These are phyloP conservation scores for Tricholoma flavovirens DNA, from an alignment of 768 basidiomycete species.

Conservation along the genomic window DNA sequence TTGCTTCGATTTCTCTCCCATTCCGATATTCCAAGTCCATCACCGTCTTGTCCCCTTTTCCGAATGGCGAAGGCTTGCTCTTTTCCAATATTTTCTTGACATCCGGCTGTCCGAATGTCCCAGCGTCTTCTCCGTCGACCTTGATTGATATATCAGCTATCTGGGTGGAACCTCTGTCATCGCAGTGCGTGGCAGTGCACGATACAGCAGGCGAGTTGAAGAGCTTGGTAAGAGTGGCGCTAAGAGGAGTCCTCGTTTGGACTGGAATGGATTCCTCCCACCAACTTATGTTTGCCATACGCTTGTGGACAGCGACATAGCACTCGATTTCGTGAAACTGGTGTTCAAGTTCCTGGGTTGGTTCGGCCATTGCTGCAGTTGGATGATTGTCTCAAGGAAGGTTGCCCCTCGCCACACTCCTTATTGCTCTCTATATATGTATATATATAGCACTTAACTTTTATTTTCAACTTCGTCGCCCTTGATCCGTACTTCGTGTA, in stretches of 20 bases:
- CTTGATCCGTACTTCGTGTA: too few relatives aligned
- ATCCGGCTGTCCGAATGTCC: conserved; percentile 8
- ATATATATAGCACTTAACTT: too few relatives aligned
- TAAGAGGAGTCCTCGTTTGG: neutral
- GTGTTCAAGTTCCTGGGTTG: neutral
- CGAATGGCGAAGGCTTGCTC: conserved; percentile 11
- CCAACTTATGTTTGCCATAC: neutral
- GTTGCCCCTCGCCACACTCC: too few relatives aligned
- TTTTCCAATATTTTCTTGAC: conserved; percentile 11
- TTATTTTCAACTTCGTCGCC: too few relatives aligned
- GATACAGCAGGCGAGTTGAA: neutral
- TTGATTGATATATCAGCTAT: neutral
- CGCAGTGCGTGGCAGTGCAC: neutral
- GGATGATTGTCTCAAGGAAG: too few relatives aligned
- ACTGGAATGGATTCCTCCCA: neutral
- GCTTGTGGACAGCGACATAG: neutral
- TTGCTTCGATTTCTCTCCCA: conserved; percentile 10
- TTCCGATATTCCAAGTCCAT: conserved; percentile 12
- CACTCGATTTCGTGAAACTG: neutral
- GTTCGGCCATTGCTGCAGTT: neutral
- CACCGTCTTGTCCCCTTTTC: conserved; percentile 13
- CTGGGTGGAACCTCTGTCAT: too few relatives aligned
- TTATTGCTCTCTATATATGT: too few relatives aligned
- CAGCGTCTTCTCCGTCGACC: conserved; percentile 10
- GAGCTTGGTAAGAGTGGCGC: neutral